Evolutionary conservation across 1,139 yeast genomes (phyloP).

Genomic region (Hanseniaspora gamundiae): DNA sequence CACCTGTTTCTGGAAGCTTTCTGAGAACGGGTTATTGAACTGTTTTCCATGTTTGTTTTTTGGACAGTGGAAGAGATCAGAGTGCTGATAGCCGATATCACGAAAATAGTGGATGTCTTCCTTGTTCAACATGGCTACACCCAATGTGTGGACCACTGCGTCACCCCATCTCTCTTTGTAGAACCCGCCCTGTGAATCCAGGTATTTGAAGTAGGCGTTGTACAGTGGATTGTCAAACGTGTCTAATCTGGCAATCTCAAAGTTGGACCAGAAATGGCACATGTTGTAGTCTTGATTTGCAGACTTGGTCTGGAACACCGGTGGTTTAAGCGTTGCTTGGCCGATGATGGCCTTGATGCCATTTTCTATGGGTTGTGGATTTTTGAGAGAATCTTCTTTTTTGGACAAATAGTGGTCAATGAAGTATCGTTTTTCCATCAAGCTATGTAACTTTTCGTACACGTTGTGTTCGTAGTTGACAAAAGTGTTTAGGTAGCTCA

Average conservation of each 20-base stretch:
- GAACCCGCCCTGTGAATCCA: constrained; percentile 70
- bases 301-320: constrained; percentile 34
- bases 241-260: constrained; percentile 76
- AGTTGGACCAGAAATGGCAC: constrained; percentile 91
- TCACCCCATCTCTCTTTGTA: constrained; percentile 91
- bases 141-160: constrained; percentile 85
- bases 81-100: constrained; percentile 79
- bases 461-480: constrained; percentile 17
- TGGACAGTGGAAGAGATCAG: constrained; percentile 77
- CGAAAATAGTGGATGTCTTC: constrained; percentile 76
- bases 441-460: too few relatives aligned
- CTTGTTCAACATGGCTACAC: constrained; percentile 57
- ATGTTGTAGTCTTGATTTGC: constrained; percentile 60
- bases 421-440: too few relatives aligned
- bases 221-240: constrained; percentile 56
- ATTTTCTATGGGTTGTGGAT: too few relatives aligned
- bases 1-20: constrained; percentile 1
- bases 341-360: too few relatives aligned
- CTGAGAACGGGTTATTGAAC: constrained; percentile 28
- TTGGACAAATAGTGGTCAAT: too few relatives aligned
- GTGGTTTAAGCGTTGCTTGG: constrained; percentile 14
- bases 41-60: constrained; percentile 40
- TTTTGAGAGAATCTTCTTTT: too few relatives aligned
- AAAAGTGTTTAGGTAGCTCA: constrained; percentile 20
- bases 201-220: constrained; percentile 47